These are phyloP conservation scores for Talaromyces sp. DNA, from an alignment of 2,329 filamentous ascomycete genomes.

Conservation along the genomic window DNA sequence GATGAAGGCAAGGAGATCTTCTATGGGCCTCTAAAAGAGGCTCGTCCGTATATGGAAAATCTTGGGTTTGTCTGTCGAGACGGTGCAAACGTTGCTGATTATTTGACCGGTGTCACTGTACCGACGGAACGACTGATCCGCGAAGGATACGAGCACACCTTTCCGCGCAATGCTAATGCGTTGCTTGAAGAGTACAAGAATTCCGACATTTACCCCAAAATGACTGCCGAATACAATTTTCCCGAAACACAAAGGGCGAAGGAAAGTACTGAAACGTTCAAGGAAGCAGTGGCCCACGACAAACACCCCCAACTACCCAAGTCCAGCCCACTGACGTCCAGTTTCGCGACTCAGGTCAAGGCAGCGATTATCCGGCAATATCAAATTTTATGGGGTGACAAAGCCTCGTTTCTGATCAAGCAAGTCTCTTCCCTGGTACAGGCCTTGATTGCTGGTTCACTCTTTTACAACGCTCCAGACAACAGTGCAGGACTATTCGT, in stretches of 20 bases:
- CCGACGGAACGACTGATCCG: slow-evolving; percentile 47
- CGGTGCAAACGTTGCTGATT: slow-evolving; percentile 63
- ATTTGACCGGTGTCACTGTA: slow-evolving; percentile 62
- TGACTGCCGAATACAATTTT: slow-evolving; percentile 57
- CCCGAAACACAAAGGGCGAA: slow-evolving; percentile 50
- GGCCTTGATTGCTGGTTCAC: slow-evolving; percentile 61
- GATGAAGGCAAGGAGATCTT: slow-evolving; percentile 64
- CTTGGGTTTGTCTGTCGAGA: slow-evolving; percentile 61
- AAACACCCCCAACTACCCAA: slow-evolving; percentile 54
- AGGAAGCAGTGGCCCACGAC: slow-evolving; percentile 50
- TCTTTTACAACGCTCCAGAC: slow-evolving; percentile 62
- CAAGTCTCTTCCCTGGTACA: slow-evolving; percentile 56
- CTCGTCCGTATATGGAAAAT: slow-evolving; percentile 61
- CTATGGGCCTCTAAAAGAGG: slow-evolving; percentile 59
- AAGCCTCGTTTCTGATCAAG: slow-evolving; percentile 60
- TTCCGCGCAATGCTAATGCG: slow-evolving; percentile 42
- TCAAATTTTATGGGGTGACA: slow-evolving; percentile 63
- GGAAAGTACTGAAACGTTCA: slow-evolving; percentile 53
- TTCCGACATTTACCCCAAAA: slow-evolving; percentile 48
- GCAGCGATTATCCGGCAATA: slow-evolving; percentile 54
- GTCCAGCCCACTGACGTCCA: slow-evolving; percentile 58
- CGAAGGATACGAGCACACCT: slow-evolving; percentile 41
- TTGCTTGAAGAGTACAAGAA: slow-evolving; percentile 52
- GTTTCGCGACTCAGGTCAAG: slow-evolving; percentile 47
- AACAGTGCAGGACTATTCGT: slow-evolving; percentile 60